Conservation (phyloP, 2,329 filamentous ascomycete genomes). For the Aspergillus tamarii region DNA sequence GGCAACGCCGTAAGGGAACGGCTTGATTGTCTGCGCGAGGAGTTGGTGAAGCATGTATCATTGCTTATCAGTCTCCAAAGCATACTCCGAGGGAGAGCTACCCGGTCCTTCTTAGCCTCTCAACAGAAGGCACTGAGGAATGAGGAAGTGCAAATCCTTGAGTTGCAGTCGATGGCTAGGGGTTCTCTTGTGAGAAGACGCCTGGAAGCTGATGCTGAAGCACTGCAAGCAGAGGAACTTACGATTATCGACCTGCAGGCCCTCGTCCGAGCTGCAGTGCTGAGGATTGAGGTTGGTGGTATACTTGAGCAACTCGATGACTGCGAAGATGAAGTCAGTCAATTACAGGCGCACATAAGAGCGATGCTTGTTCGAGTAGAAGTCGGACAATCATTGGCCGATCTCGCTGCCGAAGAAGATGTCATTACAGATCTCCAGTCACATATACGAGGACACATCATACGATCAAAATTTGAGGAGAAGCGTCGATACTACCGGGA, state of each 20-base stretch:
- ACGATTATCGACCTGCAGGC: constrained; percentile 43
- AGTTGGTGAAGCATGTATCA: constrained; percentile 33
- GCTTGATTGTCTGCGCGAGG: constrained; percentile 30
- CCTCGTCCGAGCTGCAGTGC: constrained; percentile 44
- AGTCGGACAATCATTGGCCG: constrained; percentile 72
- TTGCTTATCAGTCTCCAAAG: constrained; percentile 39
- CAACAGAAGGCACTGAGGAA: constrained; percentile 45
- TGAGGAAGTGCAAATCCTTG: constrained; percentile 48
- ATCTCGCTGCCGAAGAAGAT: constrained; percentile 84
- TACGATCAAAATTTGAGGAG: constrained; percentile 76
- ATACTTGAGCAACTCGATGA: constrained; percentile 72
- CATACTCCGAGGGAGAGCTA: constrained; percentile 32
- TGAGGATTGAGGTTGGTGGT: constrained; percentile 43
- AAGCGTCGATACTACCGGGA: constrained; percentile 88
- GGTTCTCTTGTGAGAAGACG: constrained; percentile 40
- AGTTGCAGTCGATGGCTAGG: constrained; percentile 58
- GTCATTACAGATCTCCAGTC: constrained; percentile 75
- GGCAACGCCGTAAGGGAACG: constrained; percentile 37
- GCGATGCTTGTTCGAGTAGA: constrained; percentile 77
- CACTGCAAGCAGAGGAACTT: constrained; percentile 35
- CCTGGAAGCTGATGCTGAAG: constrained; percentile 33
- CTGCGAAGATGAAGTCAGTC: constrained; percentile 66
- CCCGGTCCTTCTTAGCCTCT: constrained; percentile 35
- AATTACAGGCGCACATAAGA: constrained; percentile 75
- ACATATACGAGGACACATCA: constrained; percentile 70